These are phyloP conservation scores for Kwoniella shandongensis DNA, from an alignment of 768 basidiomycete genomes.

Conservation along the genomic window DNA sequence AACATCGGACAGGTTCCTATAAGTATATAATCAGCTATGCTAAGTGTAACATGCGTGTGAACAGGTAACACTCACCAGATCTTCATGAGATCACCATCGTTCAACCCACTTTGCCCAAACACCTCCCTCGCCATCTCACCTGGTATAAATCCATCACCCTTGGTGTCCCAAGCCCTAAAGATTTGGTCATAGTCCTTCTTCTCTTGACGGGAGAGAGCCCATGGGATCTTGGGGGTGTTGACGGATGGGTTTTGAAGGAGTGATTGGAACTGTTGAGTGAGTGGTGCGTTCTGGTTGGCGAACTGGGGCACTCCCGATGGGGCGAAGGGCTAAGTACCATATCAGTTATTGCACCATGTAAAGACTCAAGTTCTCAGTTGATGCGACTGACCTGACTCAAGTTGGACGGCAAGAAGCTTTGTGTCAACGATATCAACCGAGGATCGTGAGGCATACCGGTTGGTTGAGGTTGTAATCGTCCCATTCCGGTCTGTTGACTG, in stretches of 20 bases:
- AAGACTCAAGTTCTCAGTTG: background rate
- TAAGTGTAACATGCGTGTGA: too few species aligned
- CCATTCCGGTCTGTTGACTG: slow-evolving; percentile 26
- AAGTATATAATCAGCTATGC: background rate
- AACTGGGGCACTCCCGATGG: slow-evolving; percentile 62
- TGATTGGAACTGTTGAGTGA: slow-evolving; percentile 84
- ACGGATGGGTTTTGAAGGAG: slow-evolving; percentile 75
- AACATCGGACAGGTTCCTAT: slow-evolving; percentile 85
- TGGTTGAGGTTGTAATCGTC: slow-evolving; percentile 41
- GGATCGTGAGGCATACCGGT: slow-evolving; percentile 60
- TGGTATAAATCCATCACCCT: slow-evolving; percentile 74
- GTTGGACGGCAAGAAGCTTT: slow-evolving; percentile 76
- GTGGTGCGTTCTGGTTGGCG: slow-evolving; percentile 57
- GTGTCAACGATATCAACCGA: slow-evolving; percentile 82
- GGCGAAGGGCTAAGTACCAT: slow-evolving; percentile 43
- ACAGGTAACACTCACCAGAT: slow-evolving; percentile 69
- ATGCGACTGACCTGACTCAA: slow-evolving; percentile 45
- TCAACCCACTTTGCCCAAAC: slow-evolving; percentile 87
- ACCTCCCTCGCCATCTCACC: slow-evolving; percentile 84
- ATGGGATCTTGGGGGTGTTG: slow-evolving; percentile 68
- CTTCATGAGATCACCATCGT: slow-evolving; percentile 82
- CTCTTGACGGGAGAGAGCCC: slow-evolving; percentile 83
- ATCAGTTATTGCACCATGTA: slow-evolving; percentile 3
- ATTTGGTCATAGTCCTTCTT: slow-evolving; percentile 96
- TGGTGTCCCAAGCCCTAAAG: slow-evolving; percentile 91